These are phyloP conservation scores for Chrysosporium keratinophilum DNA, from an alignment of 2,329 filamentous ascomycete genomes.

Conservation along the genomic window DNA sequence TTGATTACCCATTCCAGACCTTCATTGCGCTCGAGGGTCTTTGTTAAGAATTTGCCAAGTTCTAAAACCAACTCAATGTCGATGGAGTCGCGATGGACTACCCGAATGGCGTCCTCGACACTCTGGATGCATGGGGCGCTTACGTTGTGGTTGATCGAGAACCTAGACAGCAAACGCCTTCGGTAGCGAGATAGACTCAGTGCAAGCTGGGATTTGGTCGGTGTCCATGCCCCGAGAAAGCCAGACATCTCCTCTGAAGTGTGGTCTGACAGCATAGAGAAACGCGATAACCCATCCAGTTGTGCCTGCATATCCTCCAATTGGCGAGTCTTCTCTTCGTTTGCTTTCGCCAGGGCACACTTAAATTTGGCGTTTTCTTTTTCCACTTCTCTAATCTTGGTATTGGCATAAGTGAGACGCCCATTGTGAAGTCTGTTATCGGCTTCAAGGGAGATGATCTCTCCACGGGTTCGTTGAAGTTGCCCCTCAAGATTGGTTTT, in stretches of 20 bases:
- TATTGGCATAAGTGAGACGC: too few relatives aligned
- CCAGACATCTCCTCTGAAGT: neutral
- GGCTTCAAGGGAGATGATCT: neutral
- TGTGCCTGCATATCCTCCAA: neutral
- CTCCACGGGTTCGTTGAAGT: neutral
- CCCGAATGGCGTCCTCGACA: slow-evolving; percentile 4
- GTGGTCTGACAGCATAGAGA: neutral
- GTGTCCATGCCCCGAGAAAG: slow-evolving; percentile 1
- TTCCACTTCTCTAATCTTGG: neutral
- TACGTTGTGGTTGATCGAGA: neutral
- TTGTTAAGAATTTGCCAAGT: slow-evolving; percentile 1
- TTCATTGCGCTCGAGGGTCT: slow-evolving; percentile 13
- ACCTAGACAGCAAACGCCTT: neutral
- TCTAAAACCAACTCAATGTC: slow-evolving; percentile 5
- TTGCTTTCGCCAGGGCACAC: neutral
- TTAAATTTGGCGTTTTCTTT: neutral
- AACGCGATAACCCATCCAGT: neutral
- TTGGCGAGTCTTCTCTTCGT: neutral
- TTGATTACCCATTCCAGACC: slow-evolving; percentile 4
- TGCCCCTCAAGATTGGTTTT: neutral
- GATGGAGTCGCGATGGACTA: neutral
- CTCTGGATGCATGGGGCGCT: neutral
- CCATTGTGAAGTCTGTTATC: neutral
- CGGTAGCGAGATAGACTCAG: neutral
- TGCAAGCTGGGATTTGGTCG: slow-evolving; percentile 4